Evolutionary conservation across 129 eudicot species (phyloP).

Genomic region (Solidago caesia): DNA sequence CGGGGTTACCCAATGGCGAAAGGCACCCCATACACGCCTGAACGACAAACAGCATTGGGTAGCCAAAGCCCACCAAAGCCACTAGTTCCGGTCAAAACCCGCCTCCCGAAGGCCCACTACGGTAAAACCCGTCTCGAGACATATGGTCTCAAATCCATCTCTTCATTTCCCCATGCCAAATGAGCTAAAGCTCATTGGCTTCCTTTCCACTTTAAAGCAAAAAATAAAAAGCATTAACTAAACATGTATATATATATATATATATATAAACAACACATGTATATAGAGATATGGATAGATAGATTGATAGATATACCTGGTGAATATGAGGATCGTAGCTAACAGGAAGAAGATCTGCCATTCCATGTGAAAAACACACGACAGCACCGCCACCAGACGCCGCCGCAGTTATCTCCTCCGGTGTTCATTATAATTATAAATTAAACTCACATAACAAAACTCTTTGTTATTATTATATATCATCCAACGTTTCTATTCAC

Average conservation of each 20-base stretch:
- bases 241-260: not conserved
- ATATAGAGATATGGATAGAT: not conserved
- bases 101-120: too few relatives aligned
- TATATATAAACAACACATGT: not conserved
- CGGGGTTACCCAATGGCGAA: too few relatives aligned
- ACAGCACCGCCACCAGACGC: constrained; percentile 51
- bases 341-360: constrained; percentile 98
- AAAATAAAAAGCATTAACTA: too few relatives aligned
- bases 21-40: too few relatives aligned
- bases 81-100: too few relatives aligned
- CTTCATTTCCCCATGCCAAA: too few relatives aligned
- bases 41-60: too few relatives aligned
- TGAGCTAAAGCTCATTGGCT: too few relatives aligned
- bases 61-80: too few relatives aligned
- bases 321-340: constrained; percentile 73
- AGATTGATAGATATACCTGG: constrained; percentile 47
- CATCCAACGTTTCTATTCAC: constrained; percentile 42
- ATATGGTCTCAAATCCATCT: too few relatives aligned
- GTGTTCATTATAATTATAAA: constrained; percentile 57
- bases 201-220: too few relatives aligned
- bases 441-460: constrained; percentile 17
- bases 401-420: constrained; percentile 36
- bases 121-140: too few relatives aligned
- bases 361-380: constrained; percentile 79
- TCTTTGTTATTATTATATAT: constrained; percentile 24